Evolutionary conservation across 2,329 filamentous ascomycete genomes (phyloP).

Genomic region (Stagonosporopsis tanaceti): DNA sequence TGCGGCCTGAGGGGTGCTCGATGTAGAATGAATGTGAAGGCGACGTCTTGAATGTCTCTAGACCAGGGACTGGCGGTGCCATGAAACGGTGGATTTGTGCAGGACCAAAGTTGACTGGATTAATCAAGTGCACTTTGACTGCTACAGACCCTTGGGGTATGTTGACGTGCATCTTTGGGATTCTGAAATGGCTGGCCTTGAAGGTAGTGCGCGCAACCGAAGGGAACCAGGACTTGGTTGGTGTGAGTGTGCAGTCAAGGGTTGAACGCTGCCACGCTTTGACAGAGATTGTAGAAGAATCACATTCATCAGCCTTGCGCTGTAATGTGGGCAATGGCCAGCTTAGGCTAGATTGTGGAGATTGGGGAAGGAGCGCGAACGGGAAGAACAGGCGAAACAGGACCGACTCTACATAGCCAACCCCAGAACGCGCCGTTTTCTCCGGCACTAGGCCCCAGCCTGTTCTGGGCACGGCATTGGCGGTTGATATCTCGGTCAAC

Average conservation of each 20-base stretch:
- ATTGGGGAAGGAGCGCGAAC: not conserved
- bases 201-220: not conserved
- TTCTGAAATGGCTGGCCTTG: conserved; percentile 4
- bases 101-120: conserved; percentile 45
- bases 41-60: conserved; percentile 30
- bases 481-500: not conserved
- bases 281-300: not conserved
- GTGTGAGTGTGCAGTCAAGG: not conserved
- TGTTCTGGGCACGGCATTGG: not conserved
- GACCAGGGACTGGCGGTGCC: conserved; percentile 28
- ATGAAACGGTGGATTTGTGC: conserved; percentile 43
- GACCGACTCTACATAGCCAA: not conserved
- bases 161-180: conserved; percentile 7
- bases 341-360: not conserved
- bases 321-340: not conserved
- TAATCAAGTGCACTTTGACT: conserved; percentile 41
- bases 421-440: not conserved
- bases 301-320: not conserved
- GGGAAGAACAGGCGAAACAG: not conserved
- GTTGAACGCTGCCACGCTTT: not conserved
- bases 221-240: not conserved
- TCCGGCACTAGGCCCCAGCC: not conserved
- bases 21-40: conserved; percentile 59
- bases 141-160: conserved; percentile 16
- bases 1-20: conserved; percentile 53